These are phyloP conservation scores for Coemansia sp. DNA, from an alignment of 192 early-diverging fungal genomes.

Conservation along the genomic window DNA sequence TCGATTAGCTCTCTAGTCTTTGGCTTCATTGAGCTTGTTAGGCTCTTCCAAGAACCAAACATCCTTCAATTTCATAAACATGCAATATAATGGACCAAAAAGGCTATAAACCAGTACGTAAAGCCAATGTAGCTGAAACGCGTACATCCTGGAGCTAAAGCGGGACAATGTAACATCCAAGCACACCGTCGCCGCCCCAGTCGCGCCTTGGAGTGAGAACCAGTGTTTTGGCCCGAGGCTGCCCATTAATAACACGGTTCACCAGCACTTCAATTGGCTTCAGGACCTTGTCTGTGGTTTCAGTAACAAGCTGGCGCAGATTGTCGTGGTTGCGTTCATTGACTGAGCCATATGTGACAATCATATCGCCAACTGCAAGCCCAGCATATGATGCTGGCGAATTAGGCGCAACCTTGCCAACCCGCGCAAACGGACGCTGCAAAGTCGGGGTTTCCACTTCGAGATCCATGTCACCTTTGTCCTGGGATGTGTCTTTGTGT, in stretches of 20 bases:
- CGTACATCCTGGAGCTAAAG: neutral
- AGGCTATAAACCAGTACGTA: too few relatives aligned
- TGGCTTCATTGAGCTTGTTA: too few relatives aligned
- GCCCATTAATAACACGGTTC: slow-evolving; percentile 37
- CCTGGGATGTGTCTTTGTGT: slow-evolving; percentile 20
- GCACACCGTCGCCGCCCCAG: slow-evolving; percentile 50
- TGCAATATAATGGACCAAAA: too few relatives aligned
- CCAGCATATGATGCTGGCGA: slow-evolving; percentile 47
- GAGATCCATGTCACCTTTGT: too few relatives aligned
- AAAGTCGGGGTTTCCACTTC: neutral
- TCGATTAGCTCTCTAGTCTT: too few relatives aligned
- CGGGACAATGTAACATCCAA: slow-evolving; percentile 47
- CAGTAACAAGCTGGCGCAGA: slow-evolving; percentile 19
- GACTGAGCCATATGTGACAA: slow-evolving; percentile 28
- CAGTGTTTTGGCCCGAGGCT: slow-evolving; percentile 13
- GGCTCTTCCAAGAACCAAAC: too few relatives aligned
- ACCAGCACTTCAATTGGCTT: slow-evolving; percentile 21
- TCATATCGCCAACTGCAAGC: slow-evolving; percentile 34
- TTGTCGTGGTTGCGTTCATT: slow-evolving; percentile 20
- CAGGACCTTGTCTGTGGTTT: slow-evolving; percentile 26
- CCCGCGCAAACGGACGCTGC: slow-evolving; percentile 42
- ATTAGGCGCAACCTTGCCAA: slow-evolving; percentile 34
- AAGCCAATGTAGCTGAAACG: neutral
- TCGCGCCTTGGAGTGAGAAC: slow-evolving; percentile 27
- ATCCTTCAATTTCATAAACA: too few relatives aligned